Base-by-base conservation (phyloP, 345 rosid genomes). In the Eucalyptus erythrocorys region DNA sequence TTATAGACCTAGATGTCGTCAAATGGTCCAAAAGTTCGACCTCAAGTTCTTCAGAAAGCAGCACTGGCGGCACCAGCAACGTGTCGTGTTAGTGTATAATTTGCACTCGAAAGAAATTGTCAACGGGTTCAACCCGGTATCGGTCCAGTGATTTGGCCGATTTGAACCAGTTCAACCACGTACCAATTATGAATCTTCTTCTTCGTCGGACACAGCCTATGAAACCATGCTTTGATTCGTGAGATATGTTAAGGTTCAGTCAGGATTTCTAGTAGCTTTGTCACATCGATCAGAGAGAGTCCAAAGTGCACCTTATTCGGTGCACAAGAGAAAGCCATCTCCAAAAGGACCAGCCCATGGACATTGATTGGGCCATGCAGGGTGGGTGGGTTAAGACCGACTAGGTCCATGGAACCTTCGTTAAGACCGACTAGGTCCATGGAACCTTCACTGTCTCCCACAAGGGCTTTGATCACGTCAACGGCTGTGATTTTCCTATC, bases 271-370 rank as follows among this genome's bases (percentile, higher is more conserved):
- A 43, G 93, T 91, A 88, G 94, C 90, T 55, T 55, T 40, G 93
- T 90, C 68, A 92, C 87, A 37, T 91, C 91, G 24, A 87, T 90
- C 4, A 88, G 88, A 85, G 57, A 85, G 53, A 19, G 47, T 13
- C 16, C 37, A 15, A 17, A 37, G 64, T 89, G 24, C 93, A 90
- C 88, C 80, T 30, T 90, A 92, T 55, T 88, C 89, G 91, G 94
- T 90, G 82, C 90, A 82, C 89, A 89, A 87, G 71, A 93, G 80
- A 92, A 42, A 89, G 90, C 32, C 92, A 92, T 6, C 91, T 84
- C 87, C 94, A 93, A 0, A 92, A 89, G 87, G 92, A 92, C 49
- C 93, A 93, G n/a, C 84, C 93, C 30, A 93, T 93, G 94, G 93
- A 93, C 4, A 87, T 90, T 45, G 91, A 92, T 61, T 93, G 94